Evolutionary conservation across 179 eudicot species (phyloP), one percentile per base, ranked within the genome.

Genomic region (Actinidia arguta): DNA sequence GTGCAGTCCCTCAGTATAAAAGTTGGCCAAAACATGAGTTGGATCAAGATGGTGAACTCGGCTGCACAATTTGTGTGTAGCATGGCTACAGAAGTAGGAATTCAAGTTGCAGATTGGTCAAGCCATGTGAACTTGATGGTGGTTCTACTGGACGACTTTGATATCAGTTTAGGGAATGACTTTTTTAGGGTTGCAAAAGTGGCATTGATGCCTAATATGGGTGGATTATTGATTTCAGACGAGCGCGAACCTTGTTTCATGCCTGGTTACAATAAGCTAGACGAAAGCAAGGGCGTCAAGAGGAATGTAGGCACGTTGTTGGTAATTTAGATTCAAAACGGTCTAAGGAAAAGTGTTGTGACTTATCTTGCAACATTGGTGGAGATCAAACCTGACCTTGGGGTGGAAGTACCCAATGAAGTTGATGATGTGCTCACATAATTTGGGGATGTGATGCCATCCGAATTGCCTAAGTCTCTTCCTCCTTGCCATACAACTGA

Each of bases 261-360:
- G 54, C 54, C 54, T 9, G 13, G 54, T 51, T 51, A 13, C 13
- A 51, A 51, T 10, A 1, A 13, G 54, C 9, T 10, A 51, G 1
- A 13, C 54, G 7, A 18, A 86, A 89, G 92, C 3, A 6, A 61
- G 9, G 27, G 66, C 27, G 5, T 22, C 8, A 22, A 61, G 22
- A 56, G n/a, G n/a, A 16, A 56, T 14, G 18, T 4, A 14, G n/a
- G 18, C 20, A 14, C 20, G 61, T 16, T 56, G 61, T 56, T 4
- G 4, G 61, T n/a, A 13, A 56, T 56, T 16, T 20, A 56, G 18
- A 5, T 56, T 18, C 61, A 56, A 4, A 56, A 56, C n/a, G 20
- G 61, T 14, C n/a, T 56, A 20, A 56, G 17, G 61, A 55, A 55
- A 14, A 20, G 20, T 16, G 61, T 0, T 16, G n/a, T 14, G 18